Evolutionary conservation across 129 eudicot species (phyloP).

Genomic region (Flaveria brownii): DNA sequence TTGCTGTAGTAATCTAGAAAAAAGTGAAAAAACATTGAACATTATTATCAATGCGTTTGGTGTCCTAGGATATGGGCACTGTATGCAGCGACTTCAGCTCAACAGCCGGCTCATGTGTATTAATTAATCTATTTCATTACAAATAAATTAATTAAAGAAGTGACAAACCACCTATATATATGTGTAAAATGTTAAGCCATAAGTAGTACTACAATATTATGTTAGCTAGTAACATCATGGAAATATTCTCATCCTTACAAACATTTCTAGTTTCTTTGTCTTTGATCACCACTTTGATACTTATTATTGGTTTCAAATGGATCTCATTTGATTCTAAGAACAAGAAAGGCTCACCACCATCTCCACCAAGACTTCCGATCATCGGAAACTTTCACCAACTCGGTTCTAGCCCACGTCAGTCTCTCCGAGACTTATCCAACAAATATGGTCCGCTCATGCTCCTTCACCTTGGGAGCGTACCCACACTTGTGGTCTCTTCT

Average conservation of each 20-base stretch:
- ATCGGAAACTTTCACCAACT: background rate
- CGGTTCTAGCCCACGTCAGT: background rate
- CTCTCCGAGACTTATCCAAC: background rate
- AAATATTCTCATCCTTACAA: background rate
- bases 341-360: background rate
- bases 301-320: background rate
- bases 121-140: too few species aligned
- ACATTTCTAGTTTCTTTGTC: background rate
- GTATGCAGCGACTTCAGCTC: too few species aligned
- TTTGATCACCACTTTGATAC: slow-evolving; percentile 6
- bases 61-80: too few species aligned
- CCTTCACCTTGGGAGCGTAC: slow-evolving; percentile 1
- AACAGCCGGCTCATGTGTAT: background rate
- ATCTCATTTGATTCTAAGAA: background rate
- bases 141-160: background rate
- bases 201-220: background rate
- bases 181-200: background rate
- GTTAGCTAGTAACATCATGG: background rate
- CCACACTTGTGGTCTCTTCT: background rate
- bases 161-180: background rate
- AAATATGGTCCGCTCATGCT: slow-evolving; percentile 4
- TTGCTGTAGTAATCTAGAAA: too few species aligned
- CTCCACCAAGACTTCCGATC: background rate
- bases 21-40: too few species aligned
- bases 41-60: too few species aligned